A percentile compares a stretch with the other conserved stretches of the same genome.
phyloP scores from a whole-genome alignment of 139 green algal genomes.

The Micractinium conductrix region DNA sequence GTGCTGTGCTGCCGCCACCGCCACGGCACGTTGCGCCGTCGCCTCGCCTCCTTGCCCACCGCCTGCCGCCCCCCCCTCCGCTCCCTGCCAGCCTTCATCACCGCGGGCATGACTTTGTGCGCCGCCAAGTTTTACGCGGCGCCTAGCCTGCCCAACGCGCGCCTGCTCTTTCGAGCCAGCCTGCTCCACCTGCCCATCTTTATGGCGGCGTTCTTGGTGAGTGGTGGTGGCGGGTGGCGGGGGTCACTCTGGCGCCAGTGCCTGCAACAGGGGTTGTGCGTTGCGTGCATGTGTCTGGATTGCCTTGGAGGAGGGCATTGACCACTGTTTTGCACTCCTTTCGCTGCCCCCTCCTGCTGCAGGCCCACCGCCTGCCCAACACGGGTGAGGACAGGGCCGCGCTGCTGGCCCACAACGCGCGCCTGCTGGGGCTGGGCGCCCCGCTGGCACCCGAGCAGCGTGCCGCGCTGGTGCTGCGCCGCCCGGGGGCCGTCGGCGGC shows the following conservation, averaged over 20 bases:
- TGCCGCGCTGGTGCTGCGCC: not conserved
- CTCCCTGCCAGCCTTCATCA: conserved; percentile 52
- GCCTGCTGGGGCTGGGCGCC: conserved; percentile 28
- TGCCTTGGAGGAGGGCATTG: no score
- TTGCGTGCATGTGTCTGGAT: no score
- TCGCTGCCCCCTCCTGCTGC: no score
- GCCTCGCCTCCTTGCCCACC: not conserved
- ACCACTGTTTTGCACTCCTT: no score
- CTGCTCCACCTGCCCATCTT: conserved; percentile 93
- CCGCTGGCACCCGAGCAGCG: not conserved
- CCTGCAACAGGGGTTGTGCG: no score
- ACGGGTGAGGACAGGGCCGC: conserved; percentile 28
- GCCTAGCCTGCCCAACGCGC: conserved; percentile 65
- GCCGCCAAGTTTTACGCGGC: conserved; percentile 77
- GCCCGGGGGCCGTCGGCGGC: not conserved
- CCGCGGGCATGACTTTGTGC: conserved; percentile 66
- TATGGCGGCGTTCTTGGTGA: conserved; percentile 81
- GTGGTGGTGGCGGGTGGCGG: no score
- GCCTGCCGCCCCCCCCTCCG: not conserved
- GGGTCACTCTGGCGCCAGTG: no score
- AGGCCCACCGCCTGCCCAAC: conserved; percentile 75
- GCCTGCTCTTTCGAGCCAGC: conserved; percentile 86
- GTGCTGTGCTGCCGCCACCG: not conserved
- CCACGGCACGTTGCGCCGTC: not conserved
- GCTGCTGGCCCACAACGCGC: conserved; percentile 34